A percentile compares a stretch with the other conserved stretches of the same genome.
Conservation (phyloP, 495 filamentous ascomycete species). For the Trichoderma gamsii region DNA sequence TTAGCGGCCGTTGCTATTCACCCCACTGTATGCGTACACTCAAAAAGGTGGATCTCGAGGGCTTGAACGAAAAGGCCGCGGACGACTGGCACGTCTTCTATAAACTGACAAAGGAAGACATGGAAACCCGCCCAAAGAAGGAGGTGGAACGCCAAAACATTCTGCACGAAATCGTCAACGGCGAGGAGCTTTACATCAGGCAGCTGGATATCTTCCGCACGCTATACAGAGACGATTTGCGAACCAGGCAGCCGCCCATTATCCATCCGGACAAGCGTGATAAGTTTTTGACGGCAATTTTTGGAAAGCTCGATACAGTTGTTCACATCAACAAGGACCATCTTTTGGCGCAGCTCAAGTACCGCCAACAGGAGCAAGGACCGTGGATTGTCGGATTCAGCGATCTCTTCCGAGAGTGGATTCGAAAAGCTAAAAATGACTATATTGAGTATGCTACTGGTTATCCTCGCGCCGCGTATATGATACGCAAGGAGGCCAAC, state of each 20-base stretch:
- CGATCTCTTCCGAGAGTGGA: constrained; percentile 98
- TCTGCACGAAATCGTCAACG: constrained; percentile 91
- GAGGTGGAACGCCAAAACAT: constrained; percentile 92
- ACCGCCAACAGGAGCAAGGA: constrained; percentile 93
- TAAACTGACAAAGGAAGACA: constrained; percentile 69
- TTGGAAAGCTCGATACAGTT: constrained; percentile 83
- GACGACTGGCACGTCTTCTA: constrained; percentile 88
- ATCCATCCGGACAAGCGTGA: constrained; percentile 66
- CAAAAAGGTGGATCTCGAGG: constrained; percentile 83
- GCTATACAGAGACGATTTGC: constrained; percentile 80
- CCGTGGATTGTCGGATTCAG: constrained; percentile 92
- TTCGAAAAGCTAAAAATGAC: constrained; percentile 79
- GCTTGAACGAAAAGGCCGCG: constrained; percentile 50
- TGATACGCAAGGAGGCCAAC: constrained; percentile 77
- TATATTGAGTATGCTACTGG: constrained; percentile 91
- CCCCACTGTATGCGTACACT: constrained; percentile 89
- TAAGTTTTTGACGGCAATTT: constrained; percentile 77
- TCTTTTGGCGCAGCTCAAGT: constrained; percentile 92
- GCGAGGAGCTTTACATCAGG: constrained; percentile 84
- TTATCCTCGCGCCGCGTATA: constrained; percentile 76
- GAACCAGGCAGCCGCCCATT: constrained; percentile 67
- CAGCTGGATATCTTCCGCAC: constrained; percentile 76
- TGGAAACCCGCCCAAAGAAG: constrained; percentile 65
- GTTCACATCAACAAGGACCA: constrained; percentile 90
- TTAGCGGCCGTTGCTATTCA: constrained; percentile 80